These are phyloP conservation scores for Halteria grandinella DNA, from an alignment of 73 alveolate genomes.

Conservation along the genomic window DNA sequence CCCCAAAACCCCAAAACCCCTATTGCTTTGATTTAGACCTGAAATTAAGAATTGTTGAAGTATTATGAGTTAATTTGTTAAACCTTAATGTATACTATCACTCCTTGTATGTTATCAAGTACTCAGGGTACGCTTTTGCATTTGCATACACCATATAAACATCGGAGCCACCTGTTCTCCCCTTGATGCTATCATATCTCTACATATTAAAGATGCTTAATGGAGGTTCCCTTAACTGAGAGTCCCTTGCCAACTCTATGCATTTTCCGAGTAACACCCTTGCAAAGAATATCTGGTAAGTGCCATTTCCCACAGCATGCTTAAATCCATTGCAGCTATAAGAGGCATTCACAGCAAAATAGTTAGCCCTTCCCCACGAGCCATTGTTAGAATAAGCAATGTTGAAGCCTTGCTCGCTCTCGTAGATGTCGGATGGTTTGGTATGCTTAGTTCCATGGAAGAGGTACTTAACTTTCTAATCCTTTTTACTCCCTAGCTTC, in stretches of 20 bases:
- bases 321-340: slow-evolving; percentile 29
- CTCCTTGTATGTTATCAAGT: slow-evolving; percentile 57
- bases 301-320: neutral
- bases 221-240: slow-evolving; percentile 32
- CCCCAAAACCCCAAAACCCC: too few species aligned
- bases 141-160: slow-evolving; percentile 58
- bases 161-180: slow-evolving; percentile 34
- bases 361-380: slow-evolving; percentile 63
- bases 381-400: slow-evolving; percentile 51
- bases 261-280: slow-evolving; percentile 22
- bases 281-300: slow-evolving; percentile 27
- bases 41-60: too few species aligned
- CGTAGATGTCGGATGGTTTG: slow-evolving; percentile 2
- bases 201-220: neutral
- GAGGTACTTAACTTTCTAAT: too few species aligned
- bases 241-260: neutral
- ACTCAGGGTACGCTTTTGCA: slow-evolving; percentile 60
- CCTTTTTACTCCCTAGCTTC: too few species aligned
- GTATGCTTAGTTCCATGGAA: slow-evolving; percentile 52
- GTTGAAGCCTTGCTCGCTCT: slow-evolving; percentile 56
- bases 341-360: slow-evolving; percentile 45
- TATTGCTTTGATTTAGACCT: too few species aligned
- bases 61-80: too few species aligned
- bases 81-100: too few species aligned
- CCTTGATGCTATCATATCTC: slow-evolving; percentile 55